A percentile compares a stretch with the other conserved stretches of the same genome.
Evolutionary conservation across 768 basidiomycete species (phyloP).

Genomic region (Piloderma croceum): DNA sequence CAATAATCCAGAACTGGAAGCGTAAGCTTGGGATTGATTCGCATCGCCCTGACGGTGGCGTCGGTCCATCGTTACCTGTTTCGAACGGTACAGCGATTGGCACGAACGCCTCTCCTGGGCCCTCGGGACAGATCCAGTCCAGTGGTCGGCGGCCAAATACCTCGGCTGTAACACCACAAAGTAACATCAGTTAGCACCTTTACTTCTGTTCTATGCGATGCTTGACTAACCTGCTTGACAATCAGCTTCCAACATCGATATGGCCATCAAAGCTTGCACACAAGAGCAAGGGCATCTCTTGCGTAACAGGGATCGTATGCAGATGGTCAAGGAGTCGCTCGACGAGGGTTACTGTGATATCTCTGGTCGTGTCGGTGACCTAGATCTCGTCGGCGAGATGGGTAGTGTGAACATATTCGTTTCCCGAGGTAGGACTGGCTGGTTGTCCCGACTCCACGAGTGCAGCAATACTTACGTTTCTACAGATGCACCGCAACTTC

Average conservation of each 20-base stretch:
- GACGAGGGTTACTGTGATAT: constrained; percentile 81
- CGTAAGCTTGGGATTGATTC: neutral
- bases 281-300: constrained; percentile 60
- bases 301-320: constrained; percentile 61
- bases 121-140: constrained; percentile 19
- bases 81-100: neutral
- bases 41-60: neutral
- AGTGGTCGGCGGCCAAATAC: no score
- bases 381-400: constrained; percentile 64
- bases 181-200: constrained; percentile 35
- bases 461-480: constrained; percentile 4
- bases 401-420: constrained; percentile 57
- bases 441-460: neutral
- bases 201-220: neutral
- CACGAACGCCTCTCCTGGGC: no score
- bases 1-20: constrained; percentile 40
- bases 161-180: constrained; percentile 39
- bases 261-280: constrained; percentile 68
- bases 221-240: constrained; percentile 5
- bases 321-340: constrained; percentile 65
- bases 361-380: constrained; percentile 56
- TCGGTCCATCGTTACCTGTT: neutral
- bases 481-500: constrained; percentile 52
- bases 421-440: constrained; percentile 43
- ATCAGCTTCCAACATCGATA: constrained; percentile 58